These are phyloP conservation scores for Metschnikowia koreensis DNA, from an alignment of 805 yeast genomes.

Conservation along the genomic window DNA sequence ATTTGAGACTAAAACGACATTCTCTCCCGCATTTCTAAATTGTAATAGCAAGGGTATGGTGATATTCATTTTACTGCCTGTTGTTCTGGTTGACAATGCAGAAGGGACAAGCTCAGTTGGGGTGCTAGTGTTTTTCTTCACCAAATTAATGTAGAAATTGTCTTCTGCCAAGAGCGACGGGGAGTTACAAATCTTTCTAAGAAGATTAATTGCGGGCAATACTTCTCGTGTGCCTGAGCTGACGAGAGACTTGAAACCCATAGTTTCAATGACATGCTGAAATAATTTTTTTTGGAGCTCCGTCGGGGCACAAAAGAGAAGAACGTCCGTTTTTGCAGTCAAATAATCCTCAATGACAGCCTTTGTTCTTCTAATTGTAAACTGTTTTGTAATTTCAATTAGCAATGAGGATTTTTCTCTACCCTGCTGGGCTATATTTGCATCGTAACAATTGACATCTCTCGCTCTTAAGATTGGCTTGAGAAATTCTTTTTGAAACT, in stretches of 20 bases:
- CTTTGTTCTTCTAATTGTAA: conserved; percentile 72
- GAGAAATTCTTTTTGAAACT: conserved; percentile 60
- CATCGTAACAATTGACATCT: conserved; percentile 55
- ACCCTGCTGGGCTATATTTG: conserved; percentile 52
- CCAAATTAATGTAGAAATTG: conserved; percentile 21
- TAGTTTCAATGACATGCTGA: conserved; percentile 43
- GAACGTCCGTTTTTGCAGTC: conserved; percentile 72
- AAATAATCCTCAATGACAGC: conserved; percentile 53
- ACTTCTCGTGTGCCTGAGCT: conserved; percentile 38
- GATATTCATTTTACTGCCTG: conserved; percentile 61
- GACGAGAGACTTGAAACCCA: conserved; percentile 31
- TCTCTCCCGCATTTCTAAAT: conserved; percentile 52
- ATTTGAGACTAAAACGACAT: conserved; percentile 82
- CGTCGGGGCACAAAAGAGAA: conserved; percentile 79
- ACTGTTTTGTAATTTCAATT: conserved; percentile 58
- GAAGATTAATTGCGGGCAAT: conserved; percentile 65
- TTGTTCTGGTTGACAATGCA: conserved; percentile 15
- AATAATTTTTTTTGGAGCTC: conserved; percentile 56
- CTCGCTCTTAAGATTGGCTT: conserved; percentile 72
- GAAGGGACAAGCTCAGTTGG: conserved; percentile 17
- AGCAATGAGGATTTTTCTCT: conserved; percentile 61
- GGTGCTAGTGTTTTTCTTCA: background rate
- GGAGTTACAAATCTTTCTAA: conserved; percentile 82
- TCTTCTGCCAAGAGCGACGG: conserved; percentile 62
- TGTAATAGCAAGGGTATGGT: conserved; percentile 55